Evolutionary conservation across 1,139 yeast genomes (phyloP).

Genomic region (Taphrina populina): DNA sequence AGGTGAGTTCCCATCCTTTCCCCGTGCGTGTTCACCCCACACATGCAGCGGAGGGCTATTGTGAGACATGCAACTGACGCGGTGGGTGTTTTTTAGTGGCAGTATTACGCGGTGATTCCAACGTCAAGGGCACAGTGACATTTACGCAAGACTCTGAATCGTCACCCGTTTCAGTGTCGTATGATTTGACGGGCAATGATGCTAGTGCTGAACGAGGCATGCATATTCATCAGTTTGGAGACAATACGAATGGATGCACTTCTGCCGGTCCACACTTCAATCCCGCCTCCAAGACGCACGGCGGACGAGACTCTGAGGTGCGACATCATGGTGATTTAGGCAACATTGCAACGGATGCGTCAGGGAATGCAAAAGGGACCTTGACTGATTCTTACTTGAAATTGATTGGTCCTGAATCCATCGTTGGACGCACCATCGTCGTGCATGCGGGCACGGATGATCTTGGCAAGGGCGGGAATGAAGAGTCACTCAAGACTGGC

Average conservation of each 20-base stretch:
- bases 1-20: not conserved
- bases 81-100: conserved; percentile 59
- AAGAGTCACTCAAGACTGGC: conserved; percentile 94
- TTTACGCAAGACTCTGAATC: conserved; percentile 79
- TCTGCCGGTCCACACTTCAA: conserved; percentile 99
- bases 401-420: conserved; percentile 78
- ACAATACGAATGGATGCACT: conserved; percentile 97
- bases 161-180: conserved; percentile 79
- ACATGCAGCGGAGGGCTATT: not conserved
- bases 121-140: conserved; percentile 78
- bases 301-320: conserved; percentile 83
- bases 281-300: conserved; percentile 87
- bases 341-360: conserved; percentile 79
- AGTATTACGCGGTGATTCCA: conserved; percentile 91
- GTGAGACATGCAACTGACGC: not conserved
- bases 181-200: conserved; percentile 84
- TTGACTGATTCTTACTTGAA: conserved; percentile 73
- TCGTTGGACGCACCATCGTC: conserved; percentile 93
- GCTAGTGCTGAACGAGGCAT: conserved; percentile 89
- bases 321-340: conserved; percentile 99
- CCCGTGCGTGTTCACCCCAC: not conserved
- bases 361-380: conserved; percentile 87
- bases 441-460: conserved; percentile 94
- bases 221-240: conserved; percentile 98
- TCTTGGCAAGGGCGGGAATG: conserved; percentile 92